Evolutionary conservation across 345 rosid species (phyloP).

Genomic region (Boechera retrofracta): DNA sequence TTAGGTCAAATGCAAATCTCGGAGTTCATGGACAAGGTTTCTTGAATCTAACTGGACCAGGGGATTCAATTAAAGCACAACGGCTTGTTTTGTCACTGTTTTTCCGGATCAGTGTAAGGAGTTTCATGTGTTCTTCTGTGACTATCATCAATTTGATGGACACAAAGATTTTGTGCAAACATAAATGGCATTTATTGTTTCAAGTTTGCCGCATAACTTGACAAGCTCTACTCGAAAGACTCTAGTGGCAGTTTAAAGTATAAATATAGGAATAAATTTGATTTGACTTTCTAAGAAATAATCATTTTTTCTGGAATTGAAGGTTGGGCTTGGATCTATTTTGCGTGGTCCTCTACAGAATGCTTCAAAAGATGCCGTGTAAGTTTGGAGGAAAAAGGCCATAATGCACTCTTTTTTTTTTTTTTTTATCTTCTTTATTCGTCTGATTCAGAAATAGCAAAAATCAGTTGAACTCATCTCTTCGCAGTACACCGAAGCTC

Average conservation of each 20-base stretch:
- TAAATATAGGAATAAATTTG: neutral
- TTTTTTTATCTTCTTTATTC: neutral
- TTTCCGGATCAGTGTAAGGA: slow-evolving; percentile 84
- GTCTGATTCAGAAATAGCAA: slow-evolving; percentile 5
- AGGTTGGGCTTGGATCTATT: slow-evolving; percentile 93
- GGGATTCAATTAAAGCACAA: slow-evolving; percentile 88
- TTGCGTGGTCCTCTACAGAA: slow-evolving; percentile 86
- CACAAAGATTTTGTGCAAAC: slow-evolving; percentile 10
- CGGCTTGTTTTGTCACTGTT: slow-evolving; percentile 89
- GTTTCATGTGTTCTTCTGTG: slow-evolving; percentile 21
- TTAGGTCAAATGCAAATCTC: slow-evolving; percentile 90
- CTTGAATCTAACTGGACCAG: slow-evolving; percentile 88
- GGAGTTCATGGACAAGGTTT: slow-evolving; percentile 98
- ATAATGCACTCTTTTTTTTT: slow-evolving; percentile 9
- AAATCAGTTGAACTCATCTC: slow-evolving; percentile 27
- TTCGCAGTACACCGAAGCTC: slow-evolving; percentile 78
- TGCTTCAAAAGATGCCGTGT: slow-evolving; percentile 79
- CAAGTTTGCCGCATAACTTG: slow-evolving; percentile 23
- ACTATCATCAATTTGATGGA: neutral
- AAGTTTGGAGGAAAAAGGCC: slow-evolving; percentile 49
- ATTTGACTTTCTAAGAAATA: slow-evolving; percentile 11
- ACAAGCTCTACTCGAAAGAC: slow-evolving; percentile 6
- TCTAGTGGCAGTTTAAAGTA: neutral
- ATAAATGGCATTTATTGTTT: slow-evolving; percentile 12
- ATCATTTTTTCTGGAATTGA: slow-evolving; percentile 37